These are phyloP conservation scores for Furcasterigmium sp. DNA, from an alignment of 2,329 filamentous ascomycete species.

Conservation along the genomic window DNA sequence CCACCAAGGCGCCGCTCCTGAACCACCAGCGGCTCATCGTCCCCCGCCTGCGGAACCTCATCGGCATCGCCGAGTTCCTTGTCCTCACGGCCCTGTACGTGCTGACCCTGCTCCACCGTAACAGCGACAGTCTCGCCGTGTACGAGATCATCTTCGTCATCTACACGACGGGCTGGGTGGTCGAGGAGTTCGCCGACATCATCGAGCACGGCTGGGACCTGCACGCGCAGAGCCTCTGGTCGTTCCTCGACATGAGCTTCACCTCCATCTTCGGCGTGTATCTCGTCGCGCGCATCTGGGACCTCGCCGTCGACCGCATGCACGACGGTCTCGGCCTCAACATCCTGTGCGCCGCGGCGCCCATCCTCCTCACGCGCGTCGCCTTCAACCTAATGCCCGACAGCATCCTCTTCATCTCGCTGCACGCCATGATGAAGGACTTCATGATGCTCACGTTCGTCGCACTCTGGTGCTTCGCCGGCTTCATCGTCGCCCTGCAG, in stretches of 20 bases:
- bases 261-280: slow-evolving; percentile 58
- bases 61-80: slow-evolving; percentile 63
- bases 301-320: slow-evolving; percentile 26
- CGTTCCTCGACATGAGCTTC: slow-evolving; percentile 68
- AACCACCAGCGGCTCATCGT: slow-evolving; percentile 71
- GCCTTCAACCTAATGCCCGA: slow-evolving; percentile 71
- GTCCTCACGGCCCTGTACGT: slow-evolving; percentile 58
- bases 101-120: slow-evolving; percentile 56
- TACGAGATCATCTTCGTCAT: slow-evolving; percentile 58
- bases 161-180: slow-evolving; percentile 62
- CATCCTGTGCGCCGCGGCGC: slow-evolving; percentile 61
- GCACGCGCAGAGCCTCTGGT: slow-evolving; percentile 71
- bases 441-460: slow-evolving; percentile 60
- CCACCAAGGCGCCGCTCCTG: slow-evolving; percentile 57
- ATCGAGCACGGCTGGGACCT: slow-evolving; percentile 63
- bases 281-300: slow-evolving; percentile 53
- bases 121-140: slow-evolving; percentile 34
- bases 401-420: slow-evolving; percentile 69
- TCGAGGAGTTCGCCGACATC: slow-evolving; percentile 61
- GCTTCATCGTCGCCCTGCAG: slow-evolving; percentile 63
- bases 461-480: slow-evolving; percentile 57
- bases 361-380: slow-evolving; percentile 63
- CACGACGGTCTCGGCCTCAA: slow-evolving; percentile 53
- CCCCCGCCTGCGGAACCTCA: slow-evolving; percentile 59
- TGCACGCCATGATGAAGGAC: slow-evolving; percentile 70